Conservation (phyloP, 495 filamentous ascomycete genomes). For the Aspergillus steynii region DNA sequence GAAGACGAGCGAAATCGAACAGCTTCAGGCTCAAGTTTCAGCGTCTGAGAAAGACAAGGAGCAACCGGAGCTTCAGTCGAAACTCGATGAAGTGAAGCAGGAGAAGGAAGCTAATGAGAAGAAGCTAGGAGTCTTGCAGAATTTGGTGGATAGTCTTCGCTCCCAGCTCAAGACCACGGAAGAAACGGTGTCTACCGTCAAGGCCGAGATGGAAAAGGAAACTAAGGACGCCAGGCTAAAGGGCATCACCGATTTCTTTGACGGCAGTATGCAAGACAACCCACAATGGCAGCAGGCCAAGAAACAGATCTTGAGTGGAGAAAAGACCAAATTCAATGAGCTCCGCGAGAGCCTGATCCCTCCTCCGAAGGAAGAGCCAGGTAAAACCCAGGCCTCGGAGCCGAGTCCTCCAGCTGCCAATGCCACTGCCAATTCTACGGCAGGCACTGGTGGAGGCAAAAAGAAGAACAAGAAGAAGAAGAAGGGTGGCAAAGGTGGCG, state of each 20-base stretch:
- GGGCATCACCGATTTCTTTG: slow-evolving; percentile 40
- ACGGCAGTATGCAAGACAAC: slow-evolving; percentile 36
- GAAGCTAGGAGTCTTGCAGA: slow-evolving; percentile 50
- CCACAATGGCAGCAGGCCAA: slow-evolving; percentile 37
- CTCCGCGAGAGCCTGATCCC: slow-evolving; percentile 35
- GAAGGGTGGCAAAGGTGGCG: slow-evolving; percentile 62
- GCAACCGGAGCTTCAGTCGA: slow-evolving; percentile 39
- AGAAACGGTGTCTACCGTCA: slow-evolving; percentile 43
- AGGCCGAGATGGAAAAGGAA: slow-evolving; percentile 41
- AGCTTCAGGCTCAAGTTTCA: slow-evolving; percentile 43
- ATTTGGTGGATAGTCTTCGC: slow-evolving; percentile 52
- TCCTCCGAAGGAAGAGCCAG: slow-evolving; percentile 15
- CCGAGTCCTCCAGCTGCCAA: slow-evolving; percentile 17
- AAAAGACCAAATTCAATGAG: slow-evolving; percentile 36
- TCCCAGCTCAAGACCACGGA: slow-evolving; percentile 52
- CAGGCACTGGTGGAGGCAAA: slow-evolving; percentile 25
- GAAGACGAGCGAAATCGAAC: slow-evolving; percentile 53
- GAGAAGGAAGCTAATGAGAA: slow-evolving; percentile 52
- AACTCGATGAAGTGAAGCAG: slow-evolving; percentile 36
- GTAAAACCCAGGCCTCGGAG: slow-evolving; percentile 18
- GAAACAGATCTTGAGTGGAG: slow-evolving; percentile 32
- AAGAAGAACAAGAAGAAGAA: slow-evolving; percentile 94
- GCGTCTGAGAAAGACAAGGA: slow-evolving; percentile 40
- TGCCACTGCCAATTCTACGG: slow-evolving; percentile 24
- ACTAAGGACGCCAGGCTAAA: slow-evolving; percentile 29